Conservation (phyloP, 23 red algal species). For the Chondrus crispus region DNA sequence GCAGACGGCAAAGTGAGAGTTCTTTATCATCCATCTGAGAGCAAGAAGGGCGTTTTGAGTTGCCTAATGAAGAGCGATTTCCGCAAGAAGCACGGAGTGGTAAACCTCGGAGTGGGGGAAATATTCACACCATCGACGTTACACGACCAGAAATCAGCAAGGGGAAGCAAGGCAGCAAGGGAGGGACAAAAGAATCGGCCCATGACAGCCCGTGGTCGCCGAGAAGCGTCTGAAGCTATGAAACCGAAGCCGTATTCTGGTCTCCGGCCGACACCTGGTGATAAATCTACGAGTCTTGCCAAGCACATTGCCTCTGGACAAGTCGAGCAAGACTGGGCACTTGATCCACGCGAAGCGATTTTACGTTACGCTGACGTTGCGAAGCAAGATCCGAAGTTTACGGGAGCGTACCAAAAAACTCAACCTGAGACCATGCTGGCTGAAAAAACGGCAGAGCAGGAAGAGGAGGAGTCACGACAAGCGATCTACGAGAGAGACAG, state of each 20-base stretch:
- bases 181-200: background rate
- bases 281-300: slow-evolving; percentile 23
- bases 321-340: slow-evolving; percentile 29
- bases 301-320: slow-evolving; percentile 26
- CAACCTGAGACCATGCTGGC: slow-evolving; percentile 30
- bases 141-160: background rate
- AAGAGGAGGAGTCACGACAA: slow-evolving; percentile 45
- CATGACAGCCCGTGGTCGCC: too few species aligned
- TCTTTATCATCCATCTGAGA: slow-evolving; percentile 22
- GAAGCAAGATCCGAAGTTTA: slow-evolving; percentile 42
- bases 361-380: slow-evolving; percentile 48
- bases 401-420: slow-evolving; percentile 36
- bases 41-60: slow-evolving; percentile 36
- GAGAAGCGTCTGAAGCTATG: background rate
- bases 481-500: slow-evolving; percentile 62
- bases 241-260: background rate
- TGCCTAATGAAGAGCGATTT: slow-evolving; percentile 27
- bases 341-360: slow-evolving; percentile 53
- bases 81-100: slow-evolving; percentile 45
- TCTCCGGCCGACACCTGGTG: background rate
- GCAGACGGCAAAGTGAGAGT: slow-evolving; percentile 26
- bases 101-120: slow-evolving; percentile 17
- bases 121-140: background rate
- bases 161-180: background rate
- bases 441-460: slow-evolving; percentile 58